These are phyloP conservation scores for Nannochloropsis gaditana DNA, from an alignment of 108 stramenopile species.

Conservation along the genomic window DNA sequence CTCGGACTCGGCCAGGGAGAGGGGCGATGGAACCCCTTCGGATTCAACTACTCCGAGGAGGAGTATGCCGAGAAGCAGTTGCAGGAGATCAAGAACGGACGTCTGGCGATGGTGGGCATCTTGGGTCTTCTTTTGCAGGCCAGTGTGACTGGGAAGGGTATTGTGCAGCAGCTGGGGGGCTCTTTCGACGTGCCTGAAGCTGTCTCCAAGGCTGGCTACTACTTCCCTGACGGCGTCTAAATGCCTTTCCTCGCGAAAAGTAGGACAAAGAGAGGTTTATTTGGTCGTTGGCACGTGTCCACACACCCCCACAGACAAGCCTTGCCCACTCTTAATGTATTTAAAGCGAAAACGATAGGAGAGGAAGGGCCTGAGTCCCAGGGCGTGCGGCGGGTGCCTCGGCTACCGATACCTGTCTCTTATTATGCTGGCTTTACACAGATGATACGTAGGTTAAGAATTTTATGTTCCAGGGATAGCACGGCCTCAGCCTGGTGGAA, in stretches of 20 bases:
- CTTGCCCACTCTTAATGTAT: background rate
- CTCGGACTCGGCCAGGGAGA: constrained; percentile 78
- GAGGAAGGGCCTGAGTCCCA: no score
- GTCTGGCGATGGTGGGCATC: constrained; percentile 90
- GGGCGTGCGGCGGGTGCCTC: no score
- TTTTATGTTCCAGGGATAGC: no score
- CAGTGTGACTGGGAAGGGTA: constrained; percentile 63
- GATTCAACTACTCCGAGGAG: constrained; percentile 83
- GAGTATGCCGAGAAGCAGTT: constrained; percentile 69
- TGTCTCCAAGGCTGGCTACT: constrained; percentile 48
- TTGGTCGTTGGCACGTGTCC: background rate
- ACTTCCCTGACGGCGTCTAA: constrained; percentile 37
- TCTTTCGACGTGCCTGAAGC: constrained; percentile 59
- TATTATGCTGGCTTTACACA: no score
- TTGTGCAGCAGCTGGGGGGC: constrained; percentile 73
- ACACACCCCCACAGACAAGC: background rate
- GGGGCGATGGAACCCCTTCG: constrained; percentile 84
- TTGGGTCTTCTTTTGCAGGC: constrained; percentile 79
- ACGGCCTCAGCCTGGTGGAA: no score
- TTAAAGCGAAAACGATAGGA: background rate
- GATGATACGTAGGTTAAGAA: no score
- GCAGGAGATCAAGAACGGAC: constrained; percentile 95
- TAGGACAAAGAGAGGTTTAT: background rate
- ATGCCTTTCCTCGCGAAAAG: background rate
- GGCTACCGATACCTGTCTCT: no score